A percentile compares a stretch with the other conserved stretches of the same genome.
phyloP scores from a whole-genome alignment of 176 grass and related monocot genomes.

The Eragrostis nindensis region DNA sequence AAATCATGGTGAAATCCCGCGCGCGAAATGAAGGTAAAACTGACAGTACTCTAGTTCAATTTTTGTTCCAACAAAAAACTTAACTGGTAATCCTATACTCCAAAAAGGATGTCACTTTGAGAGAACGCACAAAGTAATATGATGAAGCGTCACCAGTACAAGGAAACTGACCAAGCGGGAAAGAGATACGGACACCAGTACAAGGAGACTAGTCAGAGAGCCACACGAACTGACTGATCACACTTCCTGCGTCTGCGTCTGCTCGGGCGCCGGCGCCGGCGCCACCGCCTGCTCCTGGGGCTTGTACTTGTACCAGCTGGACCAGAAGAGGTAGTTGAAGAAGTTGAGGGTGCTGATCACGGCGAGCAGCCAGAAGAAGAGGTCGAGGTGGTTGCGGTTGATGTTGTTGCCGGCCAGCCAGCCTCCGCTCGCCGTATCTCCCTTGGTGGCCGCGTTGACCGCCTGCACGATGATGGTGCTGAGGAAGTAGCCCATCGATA shows the following conservation, averaged over 20 bases:
- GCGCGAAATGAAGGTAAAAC: not conserved
- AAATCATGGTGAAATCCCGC: no score
- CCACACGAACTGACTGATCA: not conserved
- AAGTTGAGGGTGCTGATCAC: constrained; percentile 75
- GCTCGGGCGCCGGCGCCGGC: not conserved
- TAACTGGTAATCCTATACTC: no score
- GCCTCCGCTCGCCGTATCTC: constrained; percentile 16
- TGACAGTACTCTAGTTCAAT: not conserved
- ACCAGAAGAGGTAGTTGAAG: constrained; percentile 69
- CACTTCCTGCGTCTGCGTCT: constrained; percentile 24
- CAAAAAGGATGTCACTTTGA: no score
- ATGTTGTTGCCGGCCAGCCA: constrained; percentile 71
- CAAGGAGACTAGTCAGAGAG: not conserved
- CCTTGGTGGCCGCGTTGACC: constrained; percentile 60
- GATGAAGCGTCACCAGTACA: no score
- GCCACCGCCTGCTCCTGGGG: not conserved
- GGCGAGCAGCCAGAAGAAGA: constrained; percentile 85
- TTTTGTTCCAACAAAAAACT: not conserved
- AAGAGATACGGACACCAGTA: not conserved
- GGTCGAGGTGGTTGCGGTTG: constrained; percentile 73
- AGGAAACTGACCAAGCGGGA: no score
- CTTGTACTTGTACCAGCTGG: constrained; percentile 66
- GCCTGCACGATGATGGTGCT: constrained; percentile 74
- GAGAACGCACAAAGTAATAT: no score
- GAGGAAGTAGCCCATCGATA: constrained; percentile 70